These are phyloP conservation scores for Maudiozyma bulderi DNA, from an alignment of 805 yeast species.

Conservation along the genomic window DNA sequence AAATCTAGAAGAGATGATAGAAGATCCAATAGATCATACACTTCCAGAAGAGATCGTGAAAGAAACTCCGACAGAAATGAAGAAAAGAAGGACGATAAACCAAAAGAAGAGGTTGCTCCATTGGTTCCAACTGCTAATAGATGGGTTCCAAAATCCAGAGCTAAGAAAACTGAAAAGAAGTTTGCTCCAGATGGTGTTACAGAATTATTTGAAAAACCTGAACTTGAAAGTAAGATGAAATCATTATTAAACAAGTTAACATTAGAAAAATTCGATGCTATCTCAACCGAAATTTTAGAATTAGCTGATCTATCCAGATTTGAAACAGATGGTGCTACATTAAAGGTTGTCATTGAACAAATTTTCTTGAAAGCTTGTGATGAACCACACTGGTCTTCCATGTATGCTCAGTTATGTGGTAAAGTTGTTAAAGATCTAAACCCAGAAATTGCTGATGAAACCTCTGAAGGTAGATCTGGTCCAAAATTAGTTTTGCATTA, in stretches of 20 bases:
- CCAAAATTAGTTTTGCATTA: conserved; percentile 70
- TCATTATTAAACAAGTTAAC: conserved; percentile 89
- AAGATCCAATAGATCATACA: conserved; percentile 29
- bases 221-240: conserved; percentile 73
- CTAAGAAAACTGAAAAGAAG: conserved; percentile 47
- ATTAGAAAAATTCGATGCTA: conserved; percentile 78
- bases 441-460: conserved; percentile 54
- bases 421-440: conserved; percentile 60
- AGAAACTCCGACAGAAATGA: conserved; percentile 28
- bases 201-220: conserved; percentile 54
- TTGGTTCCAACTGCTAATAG: conserved; percentile 75
- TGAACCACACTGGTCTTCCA: conserved; percentile 95
- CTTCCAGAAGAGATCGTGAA: conserved; percentile 36
- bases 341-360: conserved; percentile 69
- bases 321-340: conserved; percentile 75
- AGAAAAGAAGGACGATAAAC: conserved; percentile 36
- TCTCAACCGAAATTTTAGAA: conserved; percentile 63
- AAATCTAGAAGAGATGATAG: conserved; percentile 31
- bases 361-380: conserved; percentile 95
- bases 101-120: conserved; percentile 69
- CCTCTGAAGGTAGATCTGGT: conserved; percentile 45
- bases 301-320: conserved; percentile 78
- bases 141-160: conserved; percentile 83
- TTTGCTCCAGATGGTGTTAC: conserved; percentile 74
- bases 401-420: conserved; percentile 90